Conservation (phyloP, 139 green algal species). For the Edaphochlamys debaryana region DNA sequence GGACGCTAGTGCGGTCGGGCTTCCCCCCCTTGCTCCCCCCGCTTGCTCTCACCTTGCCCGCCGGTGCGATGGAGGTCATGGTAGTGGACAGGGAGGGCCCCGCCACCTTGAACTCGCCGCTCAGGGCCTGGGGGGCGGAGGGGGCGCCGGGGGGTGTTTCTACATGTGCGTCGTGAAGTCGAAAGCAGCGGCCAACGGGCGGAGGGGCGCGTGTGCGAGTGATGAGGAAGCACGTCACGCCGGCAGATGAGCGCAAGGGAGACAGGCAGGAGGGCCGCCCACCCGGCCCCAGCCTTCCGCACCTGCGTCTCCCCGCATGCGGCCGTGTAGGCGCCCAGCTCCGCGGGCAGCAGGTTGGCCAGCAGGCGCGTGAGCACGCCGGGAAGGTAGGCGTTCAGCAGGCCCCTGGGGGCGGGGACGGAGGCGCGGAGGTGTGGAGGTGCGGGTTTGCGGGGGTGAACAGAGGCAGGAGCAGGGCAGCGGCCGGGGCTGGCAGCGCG, state of each 20-base stretch:
- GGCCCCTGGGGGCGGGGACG: slow-evolving; percentile 31
- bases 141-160: too few relatives aligned
- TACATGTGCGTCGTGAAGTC: too few relatives aligned
- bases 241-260: too few relatives aligned
- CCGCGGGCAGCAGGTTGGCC: slow-evolving; percentile 61
- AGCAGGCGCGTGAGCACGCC: slow-evolving; percentile 53
- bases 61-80: slow-evolving; percentile 6
- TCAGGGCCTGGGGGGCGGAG: slow-evolving; percentile 13
- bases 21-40: too few relatives aligned
- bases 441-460: background rate
- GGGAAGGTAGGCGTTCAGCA: slow-evolving; percentile 54
- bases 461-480: background rate
- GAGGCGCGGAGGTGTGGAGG: background rate
- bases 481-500: too few relatives aligned
- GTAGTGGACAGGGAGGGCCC: slow-evolving; percentile 29
- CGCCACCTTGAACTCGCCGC: slow-evolving; percentile 54
- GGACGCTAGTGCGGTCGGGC: too few relatives aligned
- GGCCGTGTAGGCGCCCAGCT: slow-evolving; percentile 71
- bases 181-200: too few relatives aligned
- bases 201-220: too few relatives aligned
- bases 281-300: too few relatives aligned
- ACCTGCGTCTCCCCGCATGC: slow-evolving; percentile 60
- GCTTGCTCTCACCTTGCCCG: background rate
- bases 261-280: too few relatives aligned
- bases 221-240: too few relatives aligned